These are phyloP conservation scores for Colletotrichum spaethianum DNA, from an alignment of 2,329 filamentous ascomycete genomes.

Conservation along the genomic window DNA sequence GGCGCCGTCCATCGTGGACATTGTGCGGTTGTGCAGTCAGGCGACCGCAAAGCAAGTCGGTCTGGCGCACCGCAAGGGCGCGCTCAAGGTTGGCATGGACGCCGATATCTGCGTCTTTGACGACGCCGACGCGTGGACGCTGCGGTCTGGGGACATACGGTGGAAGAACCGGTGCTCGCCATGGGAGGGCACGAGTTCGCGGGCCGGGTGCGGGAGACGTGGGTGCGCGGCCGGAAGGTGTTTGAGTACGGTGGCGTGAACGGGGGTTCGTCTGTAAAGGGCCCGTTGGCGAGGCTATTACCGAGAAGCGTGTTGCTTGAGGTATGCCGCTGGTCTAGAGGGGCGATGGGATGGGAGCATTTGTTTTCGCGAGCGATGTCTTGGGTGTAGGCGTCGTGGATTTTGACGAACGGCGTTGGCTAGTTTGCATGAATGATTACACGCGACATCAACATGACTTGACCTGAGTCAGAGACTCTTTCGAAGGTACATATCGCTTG, in stretches of 20 bases:
- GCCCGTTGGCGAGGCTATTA: conserved; percentile 70
- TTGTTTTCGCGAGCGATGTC: neutral
- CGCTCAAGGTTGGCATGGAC: conserved; percentile 84
- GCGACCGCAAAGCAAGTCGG: conserved; percentile 94
- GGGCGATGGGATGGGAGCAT: neutral
- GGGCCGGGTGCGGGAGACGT: conserved; percentile 88
- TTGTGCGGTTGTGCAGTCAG: conserved; percentile 87
- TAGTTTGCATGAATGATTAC: neutral
- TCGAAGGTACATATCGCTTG: neutral
- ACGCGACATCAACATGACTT: neutral
- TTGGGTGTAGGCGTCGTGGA: neutral
- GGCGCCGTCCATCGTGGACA: conserved; percentile 75
- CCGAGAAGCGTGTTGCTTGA: conserved; percentile 69
- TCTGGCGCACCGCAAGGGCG: conserved; percentile 85
- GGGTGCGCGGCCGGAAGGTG: conserved; percentile 83
- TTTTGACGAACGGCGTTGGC: neutral
- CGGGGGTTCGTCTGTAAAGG: conserved; percentile 64
- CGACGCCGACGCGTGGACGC: conserved; percentile 82
- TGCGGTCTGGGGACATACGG: conserved; percentile 84
- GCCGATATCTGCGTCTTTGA: conserved; percentile 95
- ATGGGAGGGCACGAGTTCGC: conserved; percentile 86
- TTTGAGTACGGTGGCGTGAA: conserved; percentile 74
- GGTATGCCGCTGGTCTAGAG: neutral
- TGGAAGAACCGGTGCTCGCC: conserved; percentile 95
- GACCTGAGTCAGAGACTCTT: too few relatives aligned